Evolutionary conservation across 1,284 basidiomycete species (phyloP), one percentile per base, ranked within the genome.

Genomic region (Ustanciosporium gigantosporum): DNA sequence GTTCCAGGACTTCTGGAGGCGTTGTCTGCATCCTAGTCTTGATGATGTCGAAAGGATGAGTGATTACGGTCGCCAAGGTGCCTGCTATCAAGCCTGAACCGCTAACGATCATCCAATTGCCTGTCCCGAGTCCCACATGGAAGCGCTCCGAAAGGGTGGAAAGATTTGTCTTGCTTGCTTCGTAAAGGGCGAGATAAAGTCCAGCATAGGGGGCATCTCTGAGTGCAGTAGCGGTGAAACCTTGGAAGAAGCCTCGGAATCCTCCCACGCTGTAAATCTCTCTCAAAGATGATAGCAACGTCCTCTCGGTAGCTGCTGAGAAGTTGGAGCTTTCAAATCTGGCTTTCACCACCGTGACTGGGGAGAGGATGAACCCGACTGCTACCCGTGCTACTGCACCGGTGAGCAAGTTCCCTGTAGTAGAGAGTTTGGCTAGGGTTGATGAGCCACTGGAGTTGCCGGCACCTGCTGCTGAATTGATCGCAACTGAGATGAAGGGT

Each of bases 161-260:
- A 5, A 76, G 61, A 22, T 51, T 37, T 6, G 49, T 49, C 46
- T 77, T 77, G 34, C 51, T 40, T 20, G 56, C 64, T 44, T 76
- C 94, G 77, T 99, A 98, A 42, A 88, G 86, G 0, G 92, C 85
- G 16, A 97, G 83, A 68, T 96, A 99, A 7, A 98, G 78, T 0
- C 94, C 94, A 0, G 94, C 93, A 70, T 96, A 94, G 0, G 94
- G 95, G 2, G 94, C 94, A 76, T 98, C 94, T 27, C 94, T 84
- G 19, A 94, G 81, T 0, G 91, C 90, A 1, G 92, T 93, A 0
- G 93, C 91, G 24, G 89, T 79, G 70, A 95, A 89, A 0, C 93
- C 94, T 46, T 90, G 86, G 74, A 93, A 87, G 24, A 95, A 82
- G 51, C 91, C 92, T 25, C 85, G 83, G 2, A 90, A 84, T 0